Percentiles rank a stretch among this genome's conserved stretches.
phyloP scores from a whole-genome alignment of 768 basidiomycete species.

The Amanita rimosa region DNA sequence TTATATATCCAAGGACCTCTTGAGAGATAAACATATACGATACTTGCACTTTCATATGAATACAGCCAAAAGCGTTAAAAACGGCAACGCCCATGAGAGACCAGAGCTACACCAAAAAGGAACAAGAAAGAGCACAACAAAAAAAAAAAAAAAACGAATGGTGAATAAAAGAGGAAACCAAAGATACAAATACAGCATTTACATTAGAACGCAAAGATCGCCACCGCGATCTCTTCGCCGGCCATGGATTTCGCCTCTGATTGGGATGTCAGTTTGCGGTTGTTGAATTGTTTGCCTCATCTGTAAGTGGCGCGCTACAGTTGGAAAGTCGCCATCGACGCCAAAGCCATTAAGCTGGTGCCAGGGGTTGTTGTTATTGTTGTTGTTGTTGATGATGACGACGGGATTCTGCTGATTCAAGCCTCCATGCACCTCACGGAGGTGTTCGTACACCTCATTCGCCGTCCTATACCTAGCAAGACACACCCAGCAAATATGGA shows the following conservation, averaged over 20 bases:
- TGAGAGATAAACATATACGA: too few species aligned
- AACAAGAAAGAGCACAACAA: too few species aligned
- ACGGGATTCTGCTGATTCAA: too few species aligned
- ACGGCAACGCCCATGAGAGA: too few species aligned
- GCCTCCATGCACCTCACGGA: conserved; percentile 21
- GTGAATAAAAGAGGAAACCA: not conserved
- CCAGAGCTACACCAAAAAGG: too few species aligned
- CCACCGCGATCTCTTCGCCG: not conserved
- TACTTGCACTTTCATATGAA: too few species aligned
- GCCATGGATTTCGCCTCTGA: not conserved
- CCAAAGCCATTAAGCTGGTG: not conserved
- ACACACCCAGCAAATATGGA: conserved; percentile 50
- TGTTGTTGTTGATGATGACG: too few species aligned
- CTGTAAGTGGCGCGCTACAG: not conserved
- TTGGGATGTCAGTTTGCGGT: not conserved
- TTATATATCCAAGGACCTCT: too few species aligned
- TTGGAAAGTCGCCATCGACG: not conserved
- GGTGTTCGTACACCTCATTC: conserved; percentile 21
- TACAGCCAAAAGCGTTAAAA: too few species aligned
- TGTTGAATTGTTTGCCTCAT: not conserved
- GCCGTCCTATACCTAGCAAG: conserved; percentile 24
- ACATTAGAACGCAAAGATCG: not conserved
- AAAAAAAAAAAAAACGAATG: not conserved
- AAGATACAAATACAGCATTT: not conserved
- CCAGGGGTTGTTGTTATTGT: too few species aligned